Conservation (phyloP, 2,329 filamentous ascomycete genomes). For the Tolypocladium amazonense region DNA sequence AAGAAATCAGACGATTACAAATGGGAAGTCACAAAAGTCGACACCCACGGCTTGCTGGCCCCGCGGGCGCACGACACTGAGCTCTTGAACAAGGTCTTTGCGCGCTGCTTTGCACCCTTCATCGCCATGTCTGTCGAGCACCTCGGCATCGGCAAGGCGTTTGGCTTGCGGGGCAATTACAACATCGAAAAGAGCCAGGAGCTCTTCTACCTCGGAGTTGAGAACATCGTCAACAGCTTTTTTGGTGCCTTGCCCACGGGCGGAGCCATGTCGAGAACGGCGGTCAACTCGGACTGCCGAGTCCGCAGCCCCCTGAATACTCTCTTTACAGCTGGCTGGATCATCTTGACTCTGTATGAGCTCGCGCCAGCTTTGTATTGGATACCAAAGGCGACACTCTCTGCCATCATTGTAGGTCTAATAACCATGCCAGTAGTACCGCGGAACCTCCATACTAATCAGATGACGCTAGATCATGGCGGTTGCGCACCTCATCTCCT, state of each 20-base stretch:
- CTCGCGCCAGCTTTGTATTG: conserved; percentile 52
- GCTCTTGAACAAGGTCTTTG: conserved; percentile 42
- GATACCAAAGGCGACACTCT: conserved; percentile 55
- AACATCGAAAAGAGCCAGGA: conserved; percentile 55
- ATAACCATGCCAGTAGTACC: background rate
- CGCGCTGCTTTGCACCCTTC: conserved; percentile 47
- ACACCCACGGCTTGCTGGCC: conserved; percentile 40
- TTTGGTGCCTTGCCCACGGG: conserved; percentile 54
- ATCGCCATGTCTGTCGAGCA: conserved; percentile 53
- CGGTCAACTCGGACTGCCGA: conserved; percentile 54
- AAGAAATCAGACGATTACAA: conserved; percentile 27
- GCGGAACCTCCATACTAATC: background rate
- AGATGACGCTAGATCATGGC: conserved; percentile 41
- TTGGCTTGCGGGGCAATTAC: conserved; percentile 52
- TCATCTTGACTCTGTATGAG: conserved; percentile 51
- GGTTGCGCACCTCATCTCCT: conserved; percentile 50
- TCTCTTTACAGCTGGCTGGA: conserved; percentile 48
- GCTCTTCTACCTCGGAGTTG: conserved; percentile 50
- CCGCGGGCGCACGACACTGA: conserved; percentile 34
- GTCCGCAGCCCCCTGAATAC: conserved; percentile 53
- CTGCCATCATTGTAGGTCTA: conserved; percentile 45
- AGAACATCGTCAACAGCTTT: conserved; percentile 54
- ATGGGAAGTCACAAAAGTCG: conserved; percentile 48
- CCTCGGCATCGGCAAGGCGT: conserved; percentile 53
- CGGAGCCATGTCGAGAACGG: conserved; percentile 56